Conservation (phyloP, 129 eudicot genomes). For the Apium graveolens region DNA sequence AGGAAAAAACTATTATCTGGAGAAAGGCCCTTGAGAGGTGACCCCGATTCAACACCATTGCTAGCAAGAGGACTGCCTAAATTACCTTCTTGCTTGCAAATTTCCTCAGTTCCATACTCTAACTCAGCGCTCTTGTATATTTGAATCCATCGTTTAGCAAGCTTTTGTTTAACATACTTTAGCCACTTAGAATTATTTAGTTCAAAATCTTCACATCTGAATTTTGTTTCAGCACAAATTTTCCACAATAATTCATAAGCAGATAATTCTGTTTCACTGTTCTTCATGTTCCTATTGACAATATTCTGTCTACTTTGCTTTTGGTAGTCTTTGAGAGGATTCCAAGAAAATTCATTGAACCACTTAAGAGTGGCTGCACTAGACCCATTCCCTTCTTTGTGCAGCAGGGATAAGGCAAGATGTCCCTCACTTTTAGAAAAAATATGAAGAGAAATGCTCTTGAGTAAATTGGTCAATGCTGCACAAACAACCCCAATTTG, state of each 20-base stretch:
- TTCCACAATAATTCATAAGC: conserved; percentile 43
- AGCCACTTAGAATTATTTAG: conserved; percentile 39
- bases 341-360: conserved; percentile 38
- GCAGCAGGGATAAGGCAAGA: conserved; percentile 54
- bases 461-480: conserved; percentile 35
- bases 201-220: conserved; percentile 34
- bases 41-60: conserved; percentile 22
- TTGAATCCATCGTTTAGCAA: conserved; percentile 57
- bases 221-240: conserved; percentile 34
- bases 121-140: conserved; percentile 31
- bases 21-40: conserved; percentile 39
- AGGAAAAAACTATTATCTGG: conserved; percentile 42
- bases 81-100: conserved; percentile 44
- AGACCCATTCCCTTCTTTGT: conserved; percentile 33
- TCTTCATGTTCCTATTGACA: conserved; percentile 19
- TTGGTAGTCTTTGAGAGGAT: conserved; percentile 22
- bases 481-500: conserved; percentile 26
- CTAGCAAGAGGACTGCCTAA: conserved; percentile 21
- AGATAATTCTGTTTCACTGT: conserved; percentile 26
- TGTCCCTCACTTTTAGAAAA: conserved; percentile 45
- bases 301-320: conserved; percentile 20
- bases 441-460: conserved; percentile 32
- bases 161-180: conserved; percentile 43
- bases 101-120: conserved; percentile 48
- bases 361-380: conserved; percentile 32